Base-by-base conservation (phyloP, 345 rosid genomes). In the Jatropha curcas region DNA sequence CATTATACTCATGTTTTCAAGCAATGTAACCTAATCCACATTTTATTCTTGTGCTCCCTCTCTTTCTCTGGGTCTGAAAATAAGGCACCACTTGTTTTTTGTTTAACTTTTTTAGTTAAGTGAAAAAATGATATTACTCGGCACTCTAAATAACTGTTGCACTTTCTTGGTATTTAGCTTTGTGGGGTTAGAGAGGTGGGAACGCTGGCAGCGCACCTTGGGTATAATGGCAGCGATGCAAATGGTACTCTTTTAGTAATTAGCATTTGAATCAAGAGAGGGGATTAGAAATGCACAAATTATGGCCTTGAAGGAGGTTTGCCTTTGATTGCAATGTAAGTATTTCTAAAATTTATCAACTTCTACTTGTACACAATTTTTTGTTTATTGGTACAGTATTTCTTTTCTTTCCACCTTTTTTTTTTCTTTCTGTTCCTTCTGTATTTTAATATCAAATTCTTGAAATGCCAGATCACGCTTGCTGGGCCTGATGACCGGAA, bases 131-230 rank as follows among this genome's bases (percentile, higher is more conserved):
- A 5, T 30, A 0, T 28, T 5, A 19, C 13, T 31, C 39, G n/a
- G n/a, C n/a, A n/a, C n/a, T n/a, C n/a, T n/a, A n/a, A n/a, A 17
- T 72, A 16, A 33, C 35, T n/a, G n/a, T 66, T 50, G 72, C 55
- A 9, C 22, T 33, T 43, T 8, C 17, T 4, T 50, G 11, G 19
- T 51, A 43, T 14, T 50, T 60, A 95, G 99, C 80, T 95, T 20
- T 95, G 99, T 65, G 98, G 99, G 75, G 98, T 93, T 55, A 84
- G 99, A 88, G 99, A 76, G 98, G 94, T 24, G 99, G 98, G 43
- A 95, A 93, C 74, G 99, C 98, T 0, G n/a, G 99, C 98, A 11
- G 87, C 93, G 34, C 98, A 95, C 98, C 58, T 58, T 88, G 82
- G n/a, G n/a, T n/a, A n/a, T 95, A 87, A 84, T 95, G 98, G 99